Percentiles rank a stretch among this genome's conserved stretches.
Conservation (phyloP, 352 stramenopile genomes). For the Pythium volutum region DNA sequence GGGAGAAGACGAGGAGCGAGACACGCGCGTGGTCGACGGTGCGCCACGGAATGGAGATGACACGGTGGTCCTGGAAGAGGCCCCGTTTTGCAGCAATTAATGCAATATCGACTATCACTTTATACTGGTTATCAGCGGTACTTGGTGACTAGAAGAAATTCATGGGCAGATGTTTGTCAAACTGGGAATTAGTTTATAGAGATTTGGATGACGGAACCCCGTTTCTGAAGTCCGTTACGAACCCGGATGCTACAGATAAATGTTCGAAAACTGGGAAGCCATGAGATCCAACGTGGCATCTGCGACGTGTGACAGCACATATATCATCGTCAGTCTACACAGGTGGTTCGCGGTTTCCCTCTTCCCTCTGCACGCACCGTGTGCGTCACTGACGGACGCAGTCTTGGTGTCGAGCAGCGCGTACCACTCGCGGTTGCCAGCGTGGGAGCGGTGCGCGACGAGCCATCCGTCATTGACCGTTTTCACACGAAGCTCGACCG, state of each 20-base stretch:
- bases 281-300: slow-evolving; percentile 46
- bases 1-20: not conserved
- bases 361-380: slow-evolving; percentile 30
- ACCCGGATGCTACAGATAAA: slow-evolving; percentile 36
- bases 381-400: slow-evolving; percentile 48
- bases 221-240: slow-evolving; percentile 12
- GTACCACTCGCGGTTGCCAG: slow-evolving; percentile 49
- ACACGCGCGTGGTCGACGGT: not conserved
- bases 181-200: slow-evolving; percentile 9
- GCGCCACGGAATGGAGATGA: not conserved
- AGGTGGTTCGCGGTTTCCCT: not conserved
- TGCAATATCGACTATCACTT: not conserved
- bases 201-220: too few relatives aligned
- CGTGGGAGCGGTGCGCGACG: slow-evolving; percentile 43
- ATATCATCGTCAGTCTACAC: not conserved
- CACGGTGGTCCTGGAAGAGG: not conserved
- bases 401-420: slow-evolving; percentile 63
- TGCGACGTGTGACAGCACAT: slow-evolving; percentile 22
- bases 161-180: slow-evolving; percentile 14
- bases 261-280: slow-evolving; percentile 53
- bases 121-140: not conserved
- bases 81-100: not conserved
- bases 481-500: slow-evolving; percentile 51
- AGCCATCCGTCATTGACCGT: slow-evolving; percentile 58
- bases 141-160: too few relatives aligned